Conservation (phyloP, 495 filamentous ascomycete species). For the Aspergillus biplanus region DNA sequence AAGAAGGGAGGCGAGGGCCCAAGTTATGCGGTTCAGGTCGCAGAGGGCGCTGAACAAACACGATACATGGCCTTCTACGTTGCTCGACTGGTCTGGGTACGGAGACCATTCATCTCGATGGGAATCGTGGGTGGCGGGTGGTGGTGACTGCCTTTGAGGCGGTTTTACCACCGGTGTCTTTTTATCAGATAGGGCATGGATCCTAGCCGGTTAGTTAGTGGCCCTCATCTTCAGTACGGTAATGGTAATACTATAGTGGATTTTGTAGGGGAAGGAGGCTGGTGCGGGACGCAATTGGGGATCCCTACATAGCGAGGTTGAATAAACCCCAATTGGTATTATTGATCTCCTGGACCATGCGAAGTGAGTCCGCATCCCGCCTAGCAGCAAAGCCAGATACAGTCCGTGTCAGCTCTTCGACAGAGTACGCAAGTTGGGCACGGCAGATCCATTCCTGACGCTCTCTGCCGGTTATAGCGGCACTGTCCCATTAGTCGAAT, state of each 20-base stretch:
- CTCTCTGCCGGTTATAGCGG: constrained; percentile 38
- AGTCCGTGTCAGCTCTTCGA: constrained; percentile 26
- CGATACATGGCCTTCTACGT: constrained; percentile 26
- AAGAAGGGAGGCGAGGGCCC: constrained; percentile 27
- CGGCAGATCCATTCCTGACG: constrained; percentile 36
- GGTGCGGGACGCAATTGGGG: background rate
- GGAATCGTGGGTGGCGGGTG: constrained; percentile 17
- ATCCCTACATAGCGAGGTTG: constrained; percentile 38
- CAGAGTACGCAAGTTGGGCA: constrained; percentile 30
- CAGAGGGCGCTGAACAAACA: constrained; percentile 34
- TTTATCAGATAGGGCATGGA: constrained; percentile 29
- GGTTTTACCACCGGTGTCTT: constrained; percentile 24
- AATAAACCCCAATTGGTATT: constrained; percentile 39
- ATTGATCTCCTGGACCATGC: constrained; percentile 24
- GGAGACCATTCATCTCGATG: constrained; percentile 33
- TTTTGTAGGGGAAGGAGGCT: background rate
- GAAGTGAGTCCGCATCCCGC: constrained; percentile 23
- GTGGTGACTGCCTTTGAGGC: constrained; percentile 15
- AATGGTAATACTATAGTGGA: background rate
- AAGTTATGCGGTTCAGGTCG: constrained; percentile 28
- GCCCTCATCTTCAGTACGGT: background rate
- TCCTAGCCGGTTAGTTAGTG: constrained; percentile 25
- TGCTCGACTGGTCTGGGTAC: constrained; percentile 29
- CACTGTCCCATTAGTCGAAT: constrained; percentile 22
- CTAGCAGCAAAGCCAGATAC: constrained; percentile 12